Base-by-base conservation (phyloP, 2,329 filamentous ascomycete species). In the Cyclaneusma minus region DNA sequence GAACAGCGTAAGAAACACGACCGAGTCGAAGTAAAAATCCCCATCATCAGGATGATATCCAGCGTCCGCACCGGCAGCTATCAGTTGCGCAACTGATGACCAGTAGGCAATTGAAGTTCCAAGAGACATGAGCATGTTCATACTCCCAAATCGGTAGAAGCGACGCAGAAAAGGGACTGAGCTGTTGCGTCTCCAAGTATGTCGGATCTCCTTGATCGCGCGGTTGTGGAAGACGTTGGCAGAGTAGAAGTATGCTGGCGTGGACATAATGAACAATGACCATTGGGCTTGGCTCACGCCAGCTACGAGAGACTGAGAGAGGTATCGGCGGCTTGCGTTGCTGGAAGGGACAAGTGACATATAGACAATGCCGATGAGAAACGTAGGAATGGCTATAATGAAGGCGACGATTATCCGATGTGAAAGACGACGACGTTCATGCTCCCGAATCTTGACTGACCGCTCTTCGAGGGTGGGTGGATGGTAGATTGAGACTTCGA, bases 101-200 rank as follows among this genome's bases (percentile, higher is more conserved):
- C 91, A 58, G 47, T 92, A 93, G 2, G 85, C 85, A 33, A 94
- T 82, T 3, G 71, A 77, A 0, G 85, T 92, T 5, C 84, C 85
- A 3, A 92, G 62, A 6, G 79, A 89, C 52, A 94, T 85, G 32
- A 94, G 64, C 56, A 91, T 77, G 45, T 92, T 92, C 85, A 94
- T 94, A 55, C 84, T 93, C 6, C 85, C 85, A 43, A 94, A 94
- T n/a, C 79, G 73, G 48, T 84, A 83, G 43, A 94, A 85, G 9
- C 85, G 64, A 38, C 76, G 67, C 10, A 80, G 40, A 4, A 91
- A 47, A 0, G 82, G 79, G 1, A 75, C 75, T 19, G 64, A 68
- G 45, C 82, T 92, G 15, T 71, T 68, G 3, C 58, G 70, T 13
- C 77, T 65, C 85, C 85, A 94, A 35, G 93, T 58, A 0, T 72